These are phyloP conservation scores for Rhododendron ferrugineum DNA, from an alignment of 148 eudicot genomes.

Conservation along the genomic window DNA sequence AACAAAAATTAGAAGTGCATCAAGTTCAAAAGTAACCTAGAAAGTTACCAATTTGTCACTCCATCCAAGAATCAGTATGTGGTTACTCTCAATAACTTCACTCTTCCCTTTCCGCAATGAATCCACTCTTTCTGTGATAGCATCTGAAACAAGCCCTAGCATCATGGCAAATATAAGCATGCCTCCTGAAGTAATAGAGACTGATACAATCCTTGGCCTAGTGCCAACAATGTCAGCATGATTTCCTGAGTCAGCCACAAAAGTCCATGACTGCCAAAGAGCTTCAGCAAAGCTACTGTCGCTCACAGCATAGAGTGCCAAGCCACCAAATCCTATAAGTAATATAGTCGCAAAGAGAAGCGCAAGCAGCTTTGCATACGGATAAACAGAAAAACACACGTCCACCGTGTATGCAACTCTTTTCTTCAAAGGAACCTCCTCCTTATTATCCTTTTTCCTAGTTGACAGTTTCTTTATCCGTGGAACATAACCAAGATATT, in stretches of 20 bases:
- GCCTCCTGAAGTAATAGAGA: slow-evolving; percentile 84
- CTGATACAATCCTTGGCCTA: slow-evolving; percentile 83
- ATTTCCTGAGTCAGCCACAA: slow-evolving; percentile 90
- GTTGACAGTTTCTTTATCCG: slow-evolving; percentile 39
- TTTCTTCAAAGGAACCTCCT: slow-evolving; percentile 80
- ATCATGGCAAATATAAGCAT: slow-evolving; percentile 98
- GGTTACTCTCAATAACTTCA: slow-evolving; percentile 90
- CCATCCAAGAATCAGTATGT: slow-evolving; percentile 90
- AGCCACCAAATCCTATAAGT: slow-evolving; percentile 87
- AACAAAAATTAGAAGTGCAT: background rate
- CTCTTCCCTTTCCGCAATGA: slow-evolving; percentile 93
- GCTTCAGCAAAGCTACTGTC: slow-evolving; percentile 76
- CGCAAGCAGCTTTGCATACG: slow-evolving; percentile 91
- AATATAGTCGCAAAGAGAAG: slow-evolving; percentile 79
- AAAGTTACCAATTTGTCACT: slow-evolving; percentile 84
- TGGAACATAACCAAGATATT: slow-evolving; percentile 63
- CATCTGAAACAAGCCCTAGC: slow-evolving; percentile 96
- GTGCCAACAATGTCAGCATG: slow-evolving; percentile 89
- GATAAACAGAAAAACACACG: slow-evolving; percentile 87
- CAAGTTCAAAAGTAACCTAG: slow-evolving; percentile 4
- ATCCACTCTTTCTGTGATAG: slow-evolving; percentile 92
- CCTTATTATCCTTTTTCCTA: slow-evolving; percentile 41
- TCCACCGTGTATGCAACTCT: slow-evolving; percentile 85
- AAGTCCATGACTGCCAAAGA: slow-evolving; percentile 93
- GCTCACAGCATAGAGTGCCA: slow-evolving; percentile 79